Conservation (phyloP, 2,329 filamentous ascomycete species). For the Stachybotrys echinatus region DNA sequence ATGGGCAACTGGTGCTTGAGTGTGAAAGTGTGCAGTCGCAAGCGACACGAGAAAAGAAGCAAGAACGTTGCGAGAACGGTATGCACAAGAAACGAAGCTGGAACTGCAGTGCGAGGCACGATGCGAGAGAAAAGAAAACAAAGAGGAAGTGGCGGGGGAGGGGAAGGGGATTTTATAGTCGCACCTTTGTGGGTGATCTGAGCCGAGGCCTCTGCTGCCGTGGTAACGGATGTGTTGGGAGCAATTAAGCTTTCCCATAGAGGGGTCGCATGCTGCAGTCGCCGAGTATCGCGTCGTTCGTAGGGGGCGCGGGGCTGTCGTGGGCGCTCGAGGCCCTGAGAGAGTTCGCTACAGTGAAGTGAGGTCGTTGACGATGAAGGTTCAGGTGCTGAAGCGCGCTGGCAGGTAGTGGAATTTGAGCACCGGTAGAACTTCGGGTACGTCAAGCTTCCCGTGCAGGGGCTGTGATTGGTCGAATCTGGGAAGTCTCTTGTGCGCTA, state of each 20-base stretch:
- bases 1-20: too few relatives aligned
- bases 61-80: too few relatives aligned
- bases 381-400: background rate
- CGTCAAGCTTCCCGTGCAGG: background rate
- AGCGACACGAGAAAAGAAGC: slow-evolving; percentile 1
- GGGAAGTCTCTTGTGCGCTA: background rate
- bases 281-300: background rate
- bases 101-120: background rate
- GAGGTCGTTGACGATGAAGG: background rate
- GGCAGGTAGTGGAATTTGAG: background rate
- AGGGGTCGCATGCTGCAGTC: background rate
- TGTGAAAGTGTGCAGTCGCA: background rate
- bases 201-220: too few relatives aligned
- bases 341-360: background rate
- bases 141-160: background rate
- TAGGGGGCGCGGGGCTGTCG: background rate
- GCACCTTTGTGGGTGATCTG: too few relatives aligned
- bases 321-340: background rate
- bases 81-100: background rate
- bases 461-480: background rate
- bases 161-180: background rate
- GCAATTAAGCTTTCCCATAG: too few relatives aligned
- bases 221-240: too few relatives aligned
- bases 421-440: background rate
- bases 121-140: background rate